Base-by-base conservation (phyloP, 2,329 filamentous ascomycete genomes). In the Intubia oerlemansii region DNA sequence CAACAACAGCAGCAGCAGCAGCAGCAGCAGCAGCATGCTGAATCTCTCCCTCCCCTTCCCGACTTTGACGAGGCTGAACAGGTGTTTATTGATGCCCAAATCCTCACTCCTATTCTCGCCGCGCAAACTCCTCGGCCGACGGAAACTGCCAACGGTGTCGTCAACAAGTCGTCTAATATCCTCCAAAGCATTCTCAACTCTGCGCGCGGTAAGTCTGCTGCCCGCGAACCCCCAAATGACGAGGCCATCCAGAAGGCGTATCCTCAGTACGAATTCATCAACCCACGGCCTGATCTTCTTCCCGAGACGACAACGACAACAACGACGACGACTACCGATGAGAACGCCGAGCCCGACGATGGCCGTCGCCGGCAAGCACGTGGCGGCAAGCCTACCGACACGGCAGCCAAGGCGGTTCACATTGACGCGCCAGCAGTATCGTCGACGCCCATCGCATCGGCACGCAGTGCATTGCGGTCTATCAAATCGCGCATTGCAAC, bases 1-100 rank as follows among this genome's bases (percentile, higher is more conserved):
- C n/a, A n/a, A n/a, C n/a, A n/a, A n/a, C n/a, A n/a, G n/a, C n/a
- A n/a, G n/a, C n/a, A n/a, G n/a, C n/a, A n/a, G n/a, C n/a, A n/a
- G n/a, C n/a, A n/a, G n/a, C n/a, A n/a, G n/a, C n/a, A n/a, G n/a
- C n/a, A n/a, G n/a, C n/a, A n/a, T n/a, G n/a, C n/a, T n/a, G n/a
- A n/a, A n/a, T n/a, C n/a, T n/a, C n/a, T n/a, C 8, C n/a, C 25
- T 7, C 21, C 44, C 12, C 34, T 41, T 8, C 43, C 39, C 18
- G 50, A 46, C 32, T 56, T 49, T 36, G 38, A 33, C 9, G 41
- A 45, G 9, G 53, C 56, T 30, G 49, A 44, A 27, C 34, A 33
- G 12, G 25, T 56, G 5, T 56, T 46, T 34, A 29, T 36, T 2
- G 34, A 44, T 18, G 47, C 51, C 17, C 37, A 36, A n/a, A 31